Evolutionary conservation across 495 filamentous ascomycete species (phyloP).

Genomic region (Xylaria cubensis): DNA sequence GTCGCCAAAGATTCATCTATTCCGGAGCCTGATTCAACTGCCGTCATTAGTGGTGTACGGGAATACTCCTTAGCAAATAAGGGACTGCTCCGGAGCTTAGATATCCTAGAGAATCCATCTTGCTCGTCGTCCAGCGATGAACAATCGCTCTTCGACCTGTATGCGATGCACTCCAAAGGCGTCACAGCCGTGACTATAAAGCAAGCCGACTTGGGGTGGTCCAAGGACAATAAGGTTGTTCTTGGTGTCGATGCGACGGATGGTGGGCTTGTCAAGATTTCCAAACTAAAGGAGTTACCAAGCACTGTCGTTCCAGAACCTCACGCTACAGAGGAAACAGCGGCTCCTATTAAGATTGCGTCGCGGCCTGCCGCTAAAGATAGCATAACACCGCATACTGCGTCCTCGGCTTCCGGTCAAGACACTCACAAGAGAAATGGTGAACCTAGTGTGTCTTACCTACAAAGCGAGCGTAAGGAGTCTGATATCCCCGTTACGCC

Average conservation of each 20-base stretch:
- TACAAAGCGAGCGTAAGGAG: constrained; percentile 50
- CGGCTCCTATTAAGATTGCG: constrained; percentile 46
- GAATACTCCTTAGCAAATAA: constrained; percentile 92
- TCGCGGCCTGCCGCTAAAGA: constrained; percentile 50
- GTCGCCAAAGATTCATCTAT: constrained; percentile 73
- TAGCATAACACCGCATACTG: constrained; percentile 30
- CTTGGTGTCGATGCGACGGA: constrained; percentile 74
- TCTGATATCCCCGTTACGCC: constrained; percentile 43
- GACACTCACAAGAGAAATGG: constrained; percentile 29
- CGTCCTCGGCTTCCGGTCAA: constrained; percentile 27
- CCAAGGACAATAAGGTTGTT: constrained; percentile 81
- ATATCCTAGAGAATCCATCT: constrained; percentile 72
- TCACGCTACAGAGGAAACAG: constrained; percentile 33
- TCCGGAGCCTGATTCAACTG: constrained; percentile 87
- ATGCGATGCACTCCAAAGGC: constrained; percentile 95
- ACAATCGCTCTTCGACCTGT: constrained; percentile 83
- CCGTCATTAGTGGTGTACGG: constrained; percentile 91
- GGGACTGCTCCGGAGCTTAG: constrained; percentile 86
- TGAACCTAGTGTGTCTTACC: constrained; percentile 25
- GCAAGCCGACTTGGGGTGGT: constrained; percentile 89
- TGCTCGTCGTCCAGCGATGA: constrained; percentile 62
- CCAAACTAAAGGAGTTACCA: constrained; percentile 50
- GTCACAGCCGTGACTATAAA: constrained; percentile 85
- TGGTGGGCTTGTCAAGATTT: constrained; percentile 61
- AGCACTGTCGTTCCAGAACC: constrained; percentile 42